These are phyloP conservation scores for Monilinia fructigena DNA, from an alignment of 2,329 filamentous ascomycete species.

Conservation along the genomic window DNA sequence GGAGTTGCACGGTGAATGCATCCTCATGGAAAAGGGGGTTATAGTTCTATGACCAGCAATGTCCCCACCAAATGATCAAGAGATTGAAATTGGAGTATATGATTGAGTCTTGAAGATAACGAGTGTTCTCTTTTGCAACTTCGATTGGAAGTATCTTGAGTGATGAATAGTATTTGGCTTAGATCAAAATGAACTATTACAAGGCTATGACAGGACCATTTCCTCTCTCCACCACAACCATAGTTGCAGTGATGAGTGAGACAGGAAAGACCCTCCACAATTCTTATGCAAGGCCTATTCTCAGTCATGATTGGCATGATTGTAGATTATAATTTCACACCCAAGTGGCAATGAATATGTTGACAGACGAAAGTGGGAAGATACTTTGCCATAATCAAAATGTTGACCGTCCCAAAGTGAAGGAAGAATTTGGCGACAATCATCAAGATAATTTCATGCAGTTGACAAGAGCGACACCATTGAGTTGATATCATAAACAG, in stretches of 20 bases:
- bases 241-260: background rate
- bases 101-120: background rate
- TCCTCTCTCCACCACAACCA: background rate
- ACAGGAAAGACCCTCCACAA: too few species aligned
- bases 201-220: background rate
- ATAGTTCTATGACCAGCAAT: background rate
- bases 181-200: background rate
- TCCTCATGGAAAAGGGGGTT: background rate
- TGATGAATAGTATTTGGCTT: too few species aligned
- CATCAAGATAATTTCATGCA: background rate
- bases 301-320: too few species aligned
- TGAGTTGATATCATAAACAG: background rate
- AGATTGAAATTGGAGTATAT: too few species aligned
- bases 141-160: background rate
- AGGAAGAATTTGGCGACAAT: background rate
- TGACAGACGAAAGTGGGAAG: background rate
- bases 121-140: background rate
- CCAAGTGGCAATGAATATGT: background rate
- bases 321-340: background rate
- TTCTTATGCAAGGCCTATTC: background rate
- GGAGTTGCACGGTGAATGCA: background rate
- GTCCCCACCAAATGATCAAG: background rate
- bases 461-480: background rate
- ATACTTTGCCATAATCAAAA: background rate
- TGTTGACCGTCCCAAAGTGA: background rate